Conservation (phyloP, 768 basidiomycete species). For the Boletus insuetus region DNA sequence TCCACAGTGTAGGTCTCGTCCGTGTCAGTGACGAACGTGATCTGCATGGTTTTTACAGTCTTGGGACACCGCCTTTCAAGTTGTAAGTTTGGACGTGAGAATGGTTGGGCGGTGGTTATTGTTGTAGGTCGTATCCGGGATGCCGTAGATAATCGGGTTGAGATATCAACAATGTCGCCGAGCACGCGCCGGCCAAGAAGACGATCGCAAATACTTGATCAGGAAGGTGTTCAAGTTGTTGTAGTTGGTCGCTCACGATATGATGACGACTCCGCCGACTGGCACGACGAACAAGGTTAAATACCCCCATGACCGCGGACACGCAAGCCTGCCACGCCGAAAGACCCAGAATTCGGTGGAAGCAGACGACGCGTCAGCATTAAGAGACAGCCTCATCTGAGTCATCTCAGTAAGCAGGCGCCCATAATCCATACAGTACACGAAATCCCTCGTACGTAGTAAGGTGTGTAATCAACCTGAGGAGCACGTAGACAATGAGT, state of each 20-base stretch:
- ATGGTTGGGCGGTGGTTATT: neutral
- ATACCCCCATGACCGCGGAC: slow-evolving; percentile 11
- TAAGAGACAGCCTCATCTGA: neutral
- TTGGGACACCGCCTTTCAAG: too few relatives aligned
- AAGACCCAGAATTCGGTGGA: slow-evolving; percentile 23
- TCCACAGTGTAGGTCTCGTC: slow-evolving; percentile 70
- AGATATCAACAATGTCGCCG: neutral
- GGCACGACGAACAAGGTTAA: slow-evolving; percentile 3
- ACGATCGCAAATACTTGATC: slow-evolving; percentile 20
- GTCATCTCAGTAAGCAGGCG: slow-evolving; percentile 12
- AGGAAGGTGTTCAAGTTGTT: slow-evolving; percentile 17
- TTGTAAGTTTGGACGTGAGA: too few relatives aligned
- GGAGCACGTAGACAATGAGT: too few relatives aligned
- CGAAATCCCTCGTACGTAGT: too few relatives aligned
- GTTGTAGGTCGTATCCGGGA: neutral
- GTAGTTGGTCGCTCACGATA: slow-evolving; percentile 2
- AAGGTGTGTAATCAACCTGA: too few relatives aligned
- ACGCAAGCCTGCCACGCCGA: slow-evolving; percentile 20
- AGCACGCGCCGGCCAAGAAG: neutral
- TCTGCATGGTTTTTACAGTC: slow-evolving; percentile 46
- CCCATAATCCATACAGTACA: neutral
- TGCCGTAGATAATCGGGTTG: slow-evolving; percentile 3
- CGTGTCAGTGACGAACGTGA: slow-evolving; percentile 69
- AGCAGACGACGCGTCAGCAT: slow-evolving; percentile 16
- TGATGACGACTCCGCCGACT: too few relatives aligned